A percentile compares a stretch with the other conserved stretches of the same genome.
Conservation (phyloP, 2,329 filamentous ascomycete genomes). For the Colletotrichum aenigma region DNA sequence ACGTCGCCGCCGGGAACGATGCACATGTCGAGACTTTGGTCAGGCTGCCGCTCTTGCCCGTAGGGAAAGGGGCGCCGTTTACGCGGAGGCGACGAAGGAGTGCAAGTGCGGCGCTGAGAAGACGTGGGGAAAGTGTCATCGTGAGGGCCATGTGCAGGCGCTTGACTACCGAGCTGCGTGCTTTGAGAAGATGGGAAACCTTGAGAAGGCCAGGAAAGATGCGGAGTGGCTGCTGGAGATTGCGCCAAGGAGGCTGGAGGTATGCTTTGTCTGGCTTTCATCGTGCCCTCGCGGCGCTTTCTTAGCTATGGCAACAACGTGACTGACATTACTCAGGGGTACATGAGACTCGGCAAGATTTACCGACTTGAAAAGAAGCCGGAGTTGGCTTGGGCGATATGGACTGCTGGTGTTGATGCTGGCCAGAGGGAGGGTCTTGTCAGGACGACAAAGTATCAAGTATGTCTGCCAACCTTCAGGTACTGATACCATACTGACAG, state of each 20-base stretch:
- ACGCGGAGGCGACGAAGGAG: slow-evolving; percentile 44
- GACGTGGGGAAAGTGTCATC: slow-evolving; percentile 43
- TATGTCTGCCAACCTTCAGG: slow-evolving; percentile 10
- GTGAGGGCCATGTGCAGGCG: slow-evolving; percentile 40
- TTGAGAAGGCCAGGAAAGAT: slow-evolving; percentile 41
- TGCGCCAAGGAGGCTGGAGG: slow-evolving; percentile 43
- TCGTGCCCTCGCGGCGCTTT: not conserved
- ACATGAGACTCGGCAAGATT: slow-evolving; percentile 45
- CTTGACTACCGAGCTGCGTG: slow-evolving; percentile 44
- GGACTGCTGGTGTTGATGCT: slow-evolving; percentile 41
- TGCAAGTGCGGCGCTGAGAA: slow-evolving; percentile 40
- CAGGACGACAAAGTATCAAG: slow-evolving; percentile 36
- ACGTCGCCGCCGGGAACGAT: slow-evolving; percentile 38
- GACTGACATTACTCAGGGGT: slow-evolving; percentile 35
- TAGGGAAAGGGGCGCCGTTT: slow-evolving; percentile 37
- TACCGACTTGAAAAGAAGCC: slow-evolving; percentile 39
- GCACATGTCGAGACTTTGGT: slow-evolving; percentile 41
- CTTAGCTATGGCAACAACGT: not conserved
- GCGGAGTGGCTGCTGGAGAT: slow-evolving; percentile 49
- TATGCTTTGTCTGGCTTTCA: slow-evolving; percentile 22
- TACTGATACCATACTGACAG: not conserved
- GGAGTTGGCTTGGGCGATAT: slow-evolving; percentile 43
- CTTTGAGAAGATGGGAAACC: slow-evolving; percentile 40
- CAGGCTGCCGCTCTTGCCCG: slow-evolving; percentile 31
- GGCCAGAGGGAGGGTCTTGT: slow-evolving; percentile 28